Conservation (phyloP, 805 yeast genomes). For the Kockiozyma suomiensis region DNA sequence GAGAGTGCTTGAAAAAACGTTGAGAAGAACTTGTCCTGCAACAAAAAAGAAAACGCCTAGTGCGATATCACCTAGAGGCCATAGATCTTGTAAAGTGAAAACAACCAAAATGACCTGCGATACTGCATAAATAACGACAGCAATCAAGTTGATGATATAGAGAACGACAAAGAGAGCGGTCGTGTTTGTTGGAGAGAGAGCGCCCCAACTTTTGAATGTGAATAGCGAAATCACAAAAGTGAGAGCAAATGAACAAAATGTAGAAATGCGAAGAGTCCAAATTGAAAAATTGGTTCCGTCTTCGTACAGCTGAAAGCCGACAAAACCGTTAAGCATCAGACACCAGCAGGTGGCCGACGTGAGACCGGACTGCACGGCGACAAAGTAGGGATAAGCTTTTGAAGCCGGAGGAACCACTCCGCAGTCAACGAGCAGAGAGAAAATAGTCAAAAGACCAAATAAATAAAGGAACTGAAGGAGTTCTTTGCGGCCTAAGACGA, state of each 20-base stretch:
- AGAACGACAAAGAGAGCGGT: slow-evolving; percentile 69
- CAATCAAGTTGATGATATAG: slow-evolving; percentile 70
- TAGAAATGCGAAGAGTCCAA: slow-evolving; percentile 54
- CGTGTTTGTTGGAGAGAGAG: slow-evolving; percentile 54
- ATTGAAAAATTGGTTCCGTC: slow-evolving; percentile 79
- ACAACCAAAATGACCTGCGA: slow-evolving; percentile 71
- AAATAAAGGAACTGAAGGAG: slow-evolving; percentile 73
- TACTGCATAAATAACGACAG: slow-evolving; percentile 61
- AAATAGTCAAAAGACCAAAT: slow-evolving; percentile 58
- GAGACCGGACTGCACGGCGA: slow-evolving; percentile 75
- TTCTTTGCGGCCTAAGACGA: slow-evolving; percentile 64
- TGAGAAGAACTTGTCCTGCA: slow-evolving; percentile 76
- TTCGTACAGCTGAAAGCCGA: slow-evolving; percentile 91
- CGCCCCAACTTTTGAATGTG: slow-evolving; percentile 68
- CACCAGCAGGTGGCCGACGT: slow-evolving; percentile 72
- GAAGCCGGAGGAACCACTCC: slow-evolving; percentile 92
- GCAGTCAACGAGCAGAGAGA: slow-evolving; percentile 79
- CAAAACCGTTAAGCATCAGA: slow-evolving; percentile 69
- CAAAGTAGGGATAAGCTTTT: slow-evolving; percentile 74
- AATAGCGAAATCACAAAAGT: slow-evolving; percentile 68
- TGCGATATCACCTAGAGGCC: slow-evolving; percentile 87
- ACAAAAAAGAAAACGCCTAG: slow-evolving; percentile 73
- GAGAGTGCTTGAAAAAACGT: slow-evolving; percentile 65
- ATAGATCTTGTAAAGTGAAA: slow-evolving; percentile 68
- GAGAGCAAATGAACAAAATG: slow-evolving; percentile 61